These are phyloP conservation scores for Pyrenochaeta sp. DNA, from an alignment of 2,329 filamentous ascomycete species.

Conservation along the genomic window DNA sequence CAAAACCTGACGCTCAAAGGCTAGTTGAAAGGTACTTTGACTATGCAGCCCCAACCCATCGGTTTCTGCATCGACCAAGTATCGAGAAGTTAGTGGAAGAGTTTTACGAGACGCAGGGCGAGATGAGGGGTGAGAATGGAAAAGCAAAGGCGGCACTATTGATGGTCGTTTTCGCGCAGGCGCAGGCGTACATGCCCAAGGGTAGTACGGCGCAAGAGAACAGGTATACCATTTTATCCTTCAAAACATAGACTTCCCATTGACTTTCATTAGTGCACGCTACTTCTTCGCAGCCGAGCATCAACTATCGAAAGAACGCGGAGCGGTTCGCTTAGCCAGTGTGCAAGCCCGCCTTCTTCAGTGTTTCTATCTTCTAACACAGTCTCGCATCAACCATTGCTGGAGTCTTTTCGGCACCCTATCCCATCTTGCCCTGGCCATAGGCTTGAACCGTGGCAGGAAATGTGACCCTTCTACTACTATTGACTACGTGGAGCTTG, in stretches of 20 bases:
- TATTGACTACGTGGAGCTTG: constrained; percentile 57
- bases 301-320: constrained; percentile 61
- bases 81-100: constrained; percentile 57
- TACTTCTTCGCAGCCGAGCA: constrained; percentile 56
- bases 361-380: constrained; percentile 66
- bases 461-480: constrained; percentile 39
- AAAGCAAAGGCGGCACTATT: constrained; percentile 57
- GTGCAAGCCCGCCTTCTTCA: constrained; percentile 67
- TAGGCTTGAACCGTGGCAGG: constrained; percentile 55
- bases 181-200: constrained; percentile 53
- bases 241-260: neutral
- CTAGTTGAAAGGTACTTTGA: constrained; percentile 66
- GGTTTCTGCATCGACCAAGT: constrained; percentile 64
- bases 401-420: constrained; percentile 69
- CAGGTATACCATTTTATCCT: constrained; percentile 20
- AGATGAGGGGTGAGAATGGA: constrained; percentile 53
- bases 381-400: constrained; percentile 67
- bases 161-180: constrained; percentile 64
- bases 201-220: constrained; percentile 35
- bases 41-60: constrained; percentile 67
- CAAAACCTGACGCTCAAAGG: constrained; percentile 53
- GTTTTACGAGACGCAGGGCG: constrained; percentile 56
- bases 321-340: constrained; percentile 63
- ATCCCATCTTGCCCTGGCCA: constrained; percentile 60
- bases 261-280: constrained; percentile 38